Evolutionary conservation across 2,329 filamentous ascomycete species (phyloP), one percentile per base, ranked within the genome.

Genomic region (Sporothrix luriei): DNA sequence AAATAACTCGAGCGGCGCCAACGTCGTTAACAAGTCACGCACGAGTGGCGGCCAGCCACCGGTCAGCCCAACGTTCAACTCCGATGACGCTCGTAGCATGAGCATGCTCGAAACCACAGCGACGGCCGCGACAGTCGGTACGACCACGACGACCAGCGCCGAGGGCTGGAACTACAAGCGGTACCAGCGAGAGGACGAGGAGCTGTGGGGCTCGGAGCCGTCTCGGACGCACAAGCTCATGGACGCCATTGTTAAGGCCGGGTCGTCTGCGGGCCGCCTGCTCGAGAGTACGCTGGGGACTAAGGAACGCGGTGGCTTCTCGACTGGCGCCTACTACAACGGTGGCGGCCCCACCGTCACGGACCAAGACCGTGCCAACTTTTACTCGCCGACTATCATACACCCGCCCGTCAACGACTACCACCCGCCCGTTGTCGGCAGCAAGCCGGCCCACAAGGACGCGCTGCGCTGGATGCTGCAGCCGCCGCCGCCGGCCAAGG

Each of bases 381-480:
- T 90, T 75, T 90, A 90, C 77, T 43, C 72, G 4, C 80, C 86
- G 6, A 83, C 84, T 49, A 52, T 73, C 3, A 82, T 80, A 70
- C 89, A 90, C 75, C 92, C 90, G 9, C 91, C 91, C 4, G 88
- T 96, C 75, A 95, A 96, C 79, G 92, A 96, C 72, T 87, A 94
- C 70, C 92, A 96, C 77, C 92, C 92, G 5, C 92, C 93, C 2
- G 90, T 96, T 66, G 91, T 95, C 71, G 92, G 87, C 78, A 92
- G 88, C 79, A 90, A 87, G 69, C 91, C 89, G 16, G 85, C 84
- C 49, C 88, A 87, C 77, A 88, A 83, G 76, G 88, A 88, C 68
- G 92, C 91, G 71, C 90, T 91, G 68, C 86, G 85, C 76, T 97
- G 94, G 94, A 97, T 97, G 93, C 82, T 97, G 66, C 92, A 97